phyloP scores from a whole-genome alignment of 441 rosid genomes.

The Mallotus japonicus region DNA sequence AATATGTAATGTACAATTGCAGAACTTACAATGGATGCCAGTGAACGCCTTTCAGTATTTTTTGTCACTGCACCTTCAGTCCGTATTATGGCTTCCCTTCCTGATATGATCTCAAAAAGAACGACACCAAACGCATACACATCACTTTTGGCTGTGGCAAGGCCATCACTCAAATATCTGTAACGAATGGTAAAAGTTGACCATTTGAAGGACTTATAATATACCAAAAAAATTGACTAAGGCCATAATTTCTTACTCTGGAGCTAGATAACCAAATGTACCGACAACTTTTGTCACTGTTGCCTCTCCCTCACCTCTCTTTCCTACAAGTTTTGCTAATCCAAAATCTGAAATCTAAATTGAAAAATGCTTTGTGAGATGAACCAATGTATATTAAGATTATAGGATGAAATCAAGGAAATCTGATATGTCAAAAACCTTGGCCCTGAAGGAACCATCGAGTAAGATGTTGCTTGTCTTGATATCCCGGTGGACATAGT shows the following conservation, averaged over 20 bases:
- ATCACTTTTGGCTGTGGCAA: slow-evolving; percentile 86
- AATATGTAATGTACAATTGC: slow-evolving; percentile 3
- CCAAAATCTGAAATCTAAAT: slow-evolving; percentile 95
- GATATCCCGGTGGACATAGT: slow-evolving; percentile 94
- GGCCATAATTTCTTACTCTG: slow-evolving; percentile 62
- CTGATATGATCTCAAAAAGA: slow-evolving; percentile 84
- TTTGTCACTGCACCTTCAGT: slow-evolving; percentile 57
- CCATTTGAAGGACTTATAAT: slow-evolving; percentile 9
- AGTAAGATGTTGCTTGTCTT: slow-evolving; percentile 93
- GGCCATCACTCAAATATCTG: slow-evolving; percentile 90
- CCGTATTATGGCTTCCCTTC: slow-evolving; percentile 79
- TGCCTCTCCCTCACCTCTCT: slow-evolving; percentile 76
- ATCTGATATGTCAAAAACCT: slow-evolving; percentile 43
- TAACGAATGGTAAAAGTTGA: slow-evolving; percentile 18
- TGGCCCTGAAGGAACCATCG: slow-evolving; percentile 82
- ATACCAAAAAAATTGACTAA: slow-evolving; percentile 8
- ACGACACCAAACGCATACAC: slow-evolving; percentile 97
- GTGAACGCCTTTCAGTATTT: slow-evolving; percentile 75
- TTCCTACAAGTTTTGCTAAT: slow-evolving; percentile 84
- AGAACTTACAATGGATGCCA: slow-evolving; percentile 76
- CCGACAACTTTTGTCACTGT: slow-evolving; percentile 93
- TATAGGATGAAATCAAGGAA: slow-evolving; percentile 10
- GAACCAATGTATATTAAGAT: neutral
- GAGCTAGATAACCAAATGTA: slow-evolving; percentile 93
- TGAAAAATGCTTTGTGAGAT: neutral